Base-by-base conservation (phyloP, 202 grass and related monocot genomes). In the Zizania palustris region DNA sequence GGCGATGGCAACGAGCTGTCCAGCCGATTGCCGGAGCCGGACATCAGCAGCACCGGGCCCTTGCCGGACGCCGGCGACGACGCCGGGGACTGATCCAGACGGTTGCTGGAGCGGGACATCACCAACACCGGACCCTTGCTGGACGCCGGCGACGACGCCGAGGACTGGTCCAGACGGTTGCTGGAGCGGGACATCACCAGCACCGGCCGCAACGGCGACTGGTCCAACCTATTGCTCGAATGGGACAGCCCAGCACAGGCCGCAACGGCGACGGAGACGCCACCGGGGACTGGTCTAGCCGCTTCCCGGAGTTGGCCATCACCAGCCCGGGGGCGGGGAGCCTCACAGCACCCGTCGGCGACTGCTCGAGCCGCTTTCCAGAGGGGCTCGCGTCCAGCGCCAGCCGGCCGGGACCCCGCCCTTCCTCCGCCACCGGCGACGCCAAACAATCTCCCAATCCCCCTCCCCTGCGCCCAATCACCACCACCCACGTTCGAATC, bases 241-340 rank as follows among this genome's bases (percentile, higher is more conserved):
- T 85, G 78, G 13, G 86, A 95, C 77, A 88, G 75, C 53, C 65
- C 3, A 89, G 72, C 59, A 72, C 77, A 8, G 84, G 75, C 0
- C 74, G 82, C 28, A 85, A 85, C 35, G 73, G 15, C 40, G 85
- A 83, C 33, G 80, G 40, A 38, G 83, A 80, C 58, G 71, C 15
- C 43, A 46, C 72, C 7, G 92, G 71, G 36, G 89, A 70, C 84
- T 89, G 89, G 83, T 96, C 92, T 7, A 96, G 69, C 13, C 89
- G 58, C 67, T 96, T 96, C 46, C 84, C 86, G 18, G 92, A 96
- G 74, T 62, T 81, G 45, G 92, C 92, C 56, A 97, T 79, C 37
- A 89, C 85, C 7, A 97, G 90, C 42, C 80, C 85, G 4, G 83
- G n/a, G n/a, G n/a, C n/a, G n/a, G n/a, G 83, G 34, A 55, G 51